Evolutionary conservation across 352 stramenopile species (phyloP).

Genomic region (Saprolegnia diclina): DNA sequence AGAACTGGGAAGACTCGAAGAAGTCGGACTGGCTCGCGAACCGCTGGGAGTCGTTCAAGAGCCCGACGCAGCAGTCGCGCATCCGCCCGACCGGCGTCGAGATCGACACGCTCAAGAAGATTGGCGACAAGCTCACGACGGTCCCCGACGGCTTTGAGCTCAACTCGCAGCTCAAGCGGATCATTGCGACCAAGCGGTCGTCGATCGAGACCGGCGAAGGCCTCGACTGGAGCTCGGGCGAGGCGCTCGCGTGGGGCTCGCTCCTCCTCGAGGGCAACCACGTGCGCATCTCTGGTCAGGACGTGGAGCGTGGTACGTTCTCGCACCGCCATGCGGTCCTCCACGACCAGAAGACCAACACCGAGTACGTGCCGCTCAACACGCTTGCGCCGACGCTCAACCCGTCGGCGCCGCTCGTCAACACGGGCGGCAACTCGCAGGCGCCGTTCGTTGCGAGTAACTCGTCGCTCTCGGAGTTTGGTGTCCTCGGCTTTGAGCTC

Average conservation of each 20-base stretch:
- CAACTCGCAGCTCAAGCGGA: slow-evolving; percentile 92
- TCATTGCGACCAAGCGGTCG: slow-evolving; percentile 80
- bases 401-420: slow-evolving; percentile 40
- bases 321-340: slow-evolving; percentile 91
- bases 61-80: slow-evolving; percentile 87
- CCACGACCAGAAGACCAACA: slow-evolving; percentile 92
- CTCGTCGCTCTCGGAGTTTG: slow-evolving; percentile 94
- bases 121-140: slow-evolving; percentile 81
- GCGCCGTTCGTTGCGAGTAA: slow-evolving; percentile 91
- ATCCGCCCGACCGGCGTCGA: slow-evolving; percentile 92
- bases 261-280: slow-evolving; percentile 90
- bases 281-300: slow-evolving; percentile 90
- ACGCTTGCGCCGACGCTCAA: slow-evolving; percentile 68
- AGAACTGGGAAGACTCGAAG: slow-evolving; percentile 87
- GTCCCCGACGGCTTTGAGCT: slow-evolving; percentile 87
- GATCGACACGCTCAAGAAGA: slow-evolving; percentile 84
- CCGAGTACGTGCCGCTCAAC: slow-evolving; percentile 92
- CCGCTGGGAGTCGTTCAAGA: slow-evolving; percentile 96
- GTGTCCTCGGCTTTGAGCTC: slow-evolving; percentile 93
- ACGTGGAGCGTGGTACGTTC: slow-evolving; percentile 92
- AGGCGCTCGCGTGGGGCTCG: slow-evolving; percentile 93
- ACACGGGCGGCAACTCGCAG: slow-evolving; percentile 56
- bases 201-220: slow-evolving; percentile 74
- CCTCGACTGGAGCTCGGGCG: slow-evolving; percentile 96
- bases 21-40: slow-evolving; percentile 94